phyloP scores from a whole-genome alignment of 2,329 filamentous ascomycete genomes.

The Massarina eburnea region DNA sequence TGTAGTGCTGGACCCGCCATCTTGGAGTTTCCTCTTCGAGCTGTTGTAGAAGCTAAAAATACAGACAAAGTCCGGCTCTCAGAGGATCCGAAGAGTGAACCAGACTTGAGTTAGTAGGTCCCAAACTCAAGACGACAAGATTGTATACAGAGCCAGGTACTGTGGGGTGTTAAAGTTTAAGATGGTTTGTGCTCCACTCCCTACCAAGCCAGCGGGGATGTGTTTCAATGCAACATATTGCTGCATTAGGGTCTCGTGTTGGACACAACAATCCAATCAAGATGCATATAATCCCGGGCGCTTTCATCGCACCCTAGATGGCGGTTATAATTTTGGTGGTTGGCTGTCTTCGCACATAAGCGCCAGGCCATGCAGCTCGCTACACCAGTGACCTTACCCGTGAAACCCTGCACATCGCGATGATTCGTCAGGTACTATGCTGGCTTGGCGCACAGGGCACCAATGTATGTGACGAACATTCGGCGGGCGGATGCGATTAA shows the following conservation, averaged over 20 bases:
- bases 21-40: conserved; percentile 22
- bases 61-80: conserved; percentile 12
- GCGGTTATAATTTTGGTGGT: conserved; percentile 42
- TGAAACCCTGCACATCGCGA: conserved; percentile 13
- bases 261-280: conserved; percentile 34
- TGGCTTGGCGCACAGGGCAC: conserved; percentile 30
- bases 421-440: conserved; percentile 33
- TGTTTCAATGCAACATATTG: conserved; percentile 34
- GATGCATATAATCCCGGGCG: conserved; percentile 32
- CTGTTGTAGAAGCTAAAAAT: conserved; percentile 18
- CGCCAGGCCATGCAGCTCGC: conserved; percentile 36
- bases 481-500: conserved; percentile 36
- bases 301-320: conserved; percentile 29
- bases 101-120: conserved; percentile 3
- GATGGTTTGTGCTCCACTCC: conserved; percentile 19
- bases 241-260: conserved; percentile 27
- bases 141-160: conserved; percentile 23
- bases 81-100: conserved; percentile 5
- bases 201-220: conserved; percentile 18
- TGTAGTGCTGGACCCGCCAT: conserved; percentile 42
- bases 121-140: conserved; percentile 12
- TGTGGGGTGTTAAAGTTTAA: conserved; percentile 40
- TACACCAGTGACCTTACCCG: conserved; percentile 25
- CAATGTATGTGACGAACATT: conserved; percentile 34
- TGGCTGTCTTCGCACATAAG: conserved; percentile 37